Evolutionary conservation across 768 basidiomycete species (phyloP), one percentile per base, ranked within the genome.

Genomic region (Serendipita sp.): DNA sequence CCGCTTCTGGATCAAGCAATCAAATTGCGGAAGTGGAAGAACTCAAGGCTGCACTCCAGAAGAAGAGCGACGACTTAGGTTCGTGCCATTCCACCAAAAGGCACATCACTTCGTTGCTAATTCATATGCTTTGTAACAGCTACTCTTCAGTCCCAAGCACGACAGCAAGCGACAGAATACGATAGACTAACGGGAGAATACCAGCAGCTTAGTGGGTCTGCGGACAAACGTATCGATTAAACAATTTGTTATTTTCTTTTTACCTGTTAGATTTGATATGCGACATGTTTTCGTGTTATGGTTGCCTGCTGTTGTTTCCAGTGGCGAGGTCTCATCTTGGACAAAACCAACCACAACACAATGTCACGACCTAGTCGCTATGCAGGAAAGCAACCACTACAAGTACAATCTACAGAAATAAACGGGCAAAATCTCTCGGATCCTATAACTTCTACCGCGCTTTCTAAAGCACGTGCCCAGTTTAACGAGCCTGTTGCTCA

Each of bases 121-220:
- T n/a, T 24, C 18, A 60, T 10, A 10, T 30, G 18, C 56, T 8
- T 24, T 30, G 11, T 30, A 60, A 60, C 8, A 24, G 56, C 48
- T 51, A n/a, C n/a, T 18, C 73, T 93, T 64, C 90, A 91, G 78
- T 87, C 85, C 74, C 91, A 93, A 73, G 86, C 89, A 0, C 72
- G 77, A 0, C 86, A 88, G 69, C 89, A 92, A 68, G 85, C 83
- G 3, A 78, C 77, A 28, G 89, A 92, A 71, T 93, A 88, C 70
- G 86, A 92, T 75, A 79, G 90, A 64, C 81, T 94, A 64, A 86
- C 89, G 1, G 86, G 83, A 3, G 82, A 85, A 73, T 83, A 84
- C 75, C 90, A 89, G 72, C 77, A 83, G 65, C 79, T 81, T 58
- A 86, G 86, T 0, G 88, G 88, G 4, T 60, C 56, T 28, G 18